Base-by-base conservation (phyloP, 2,329 filamentous ascomycete species). In the Fusarium kyushuense region DNA sequence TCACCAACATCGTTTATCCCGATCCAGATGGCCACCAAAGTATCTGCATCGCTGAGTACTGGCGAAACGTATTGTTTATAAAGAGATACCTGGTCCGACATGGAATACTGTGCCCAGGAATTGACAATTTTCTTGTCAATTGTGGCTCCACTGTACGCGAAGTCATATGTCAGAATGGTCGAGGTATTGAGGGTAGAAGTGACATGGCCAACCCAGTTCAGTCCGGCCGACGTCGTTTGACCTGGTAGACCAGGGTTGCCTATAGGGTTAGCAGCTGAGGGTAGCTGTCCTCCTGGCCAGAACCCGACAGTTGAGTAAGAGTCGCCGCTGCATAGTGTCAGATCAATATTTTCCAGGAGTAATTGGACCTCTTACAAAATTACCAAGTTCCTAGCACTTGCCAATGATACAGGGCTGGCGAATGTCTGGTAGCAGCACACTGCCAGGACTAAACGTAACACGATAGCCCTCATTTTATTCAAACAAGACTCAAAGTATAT, bases 1-100 rank as follows among this genome's bases (percentile, higher is more conserved):
- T 71, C 65, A 1, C 69, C 69, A 17, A 71, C 58, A 27, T 71
- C 69, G 27, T 71, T 71, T 17, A 71, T 71, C 1, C 69, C 69
- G 7, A 71, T 69, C 69, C 69, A 71, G 23, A 71, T 62, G 7
- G 59, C 62, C 7, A 69, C 57, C 10, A 71, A 46, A 0, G 59
- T 57, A 1, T 71, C 42, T 0, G 25, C 23, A 1, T 47, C 23
- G 13, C 23, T 46, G 1, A 66, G 54, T n/a, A 55, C 55, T 1
- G 55, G 27, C 3, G 65, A 56, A 13, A 69, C 47, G 27, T 71
- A 69, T 41, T 69, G 46, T 16, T 69, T 67, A 21, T 71, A 69
- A 1, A 69, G 42, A 1, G 45, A 62, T 4, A 71, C 65, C 41
- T 71, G 69, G 13, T 67, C 69, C 8, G 63, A 58, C 27, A 71